A percentile compares a stretch with the other conserved stretches of the same genome.
phyloP scores from a whole-genome alignment of 2,329 filamentous ascomycete genomes.

The Neopestalotiopsis clavispora region DNA sequence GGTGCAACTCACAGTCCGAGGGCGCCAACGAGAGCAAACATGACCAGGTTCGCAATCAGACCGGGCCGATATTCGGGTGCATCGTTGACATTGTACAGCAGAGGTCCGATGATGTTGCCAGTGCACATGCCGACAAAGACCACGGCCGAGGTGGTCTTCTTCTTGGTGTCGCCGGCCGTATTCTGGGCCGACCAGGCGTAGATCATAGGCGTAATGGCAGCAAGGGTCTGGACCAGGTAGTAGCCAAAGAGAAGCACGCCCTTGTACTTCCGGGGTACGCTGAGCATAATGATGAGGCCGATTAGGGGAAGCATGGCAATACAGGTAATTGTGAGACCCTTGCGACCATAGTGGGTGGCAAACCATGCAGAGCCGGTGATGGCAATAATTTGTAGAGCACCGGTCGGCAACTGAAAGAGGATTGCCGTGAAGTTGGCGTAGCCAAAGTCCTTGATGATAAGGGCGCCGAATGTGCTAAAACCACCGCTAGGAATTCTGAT shows the following conservation, averaged over 20 bases:
- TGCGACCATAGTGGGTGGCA: slow-evolving; percentile 45
- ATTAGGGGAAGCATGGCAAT: slow-evolving; percentile 42
- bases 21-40: slow-evolving; percentile 62
- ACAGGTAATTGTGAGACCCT: slow-evolving; percentile 47
- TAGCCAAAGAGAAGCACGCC: slow-evolving; percentile 55
- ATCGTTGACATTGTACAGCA: slow-evolving; percentile 64
- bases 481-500: slow-evolving; percentile 43
- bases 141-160: slow-evolving; percentile 65
- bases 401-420: slow-evolving; percentile 46
- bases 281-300: slow-evolving; percentile 53
- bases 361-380: slow-evolving; percentile 44
- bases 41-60: slow-evolving; percentile 60
- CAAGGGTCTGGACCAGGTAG: slow-evolving; percentile 46
- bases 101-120: slow-evolving; percentile 69
- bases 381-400: slow-evolving; percentile 40
- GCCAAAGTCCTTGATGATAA: slow-evolving; percentile 47
- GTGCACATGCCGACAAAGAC: slow-evolving; percentile 66
- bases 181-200: slow-evolving; percentile 63
- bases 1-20: slow-evolving; percentile 39
- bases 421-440: slow-evolving; percentile 44
- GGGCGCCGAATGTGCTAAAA: slow-evolving; percentile 42
- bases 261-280: slow-evolving; percentile 49
- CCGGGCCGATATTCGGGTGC: slow-evolving; percentile 62
- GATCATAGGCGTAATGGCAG: slow-evolving; percentile 57
- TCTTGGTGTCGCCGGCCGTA: slow-evolving; percentile 69